Percentiles rank a stretch among this genome's conserved stretches.
phyloP scores from a whole-genome alignment of 805 yeast species.

The Clavispora phyllophila region DNA sequence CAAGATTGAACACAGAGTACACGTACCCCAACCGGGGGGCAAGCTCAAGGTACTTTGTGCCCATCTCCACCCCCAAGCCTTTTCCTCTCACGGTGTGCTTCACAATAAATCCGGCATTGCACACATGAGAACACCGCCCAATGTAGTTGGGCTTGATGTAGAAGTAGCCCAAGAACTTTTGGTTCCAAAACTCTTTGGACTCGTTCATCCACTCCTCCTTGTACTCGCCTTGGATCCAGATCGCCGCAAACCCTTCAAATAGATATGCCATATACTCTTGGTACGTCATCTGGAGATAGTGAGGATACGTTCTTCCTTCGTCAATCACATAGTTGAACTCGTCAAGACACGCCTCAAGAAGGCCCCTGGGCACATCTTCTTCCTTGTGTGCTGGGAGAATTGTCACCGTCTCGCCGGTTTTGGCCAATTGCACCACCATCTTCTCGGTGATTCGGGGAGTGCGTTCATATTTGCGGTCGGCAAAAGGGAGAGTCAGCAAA shows the following conservation, averaged over 20 bases:
- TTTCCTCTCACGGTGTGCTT: conserved; percentile 53
- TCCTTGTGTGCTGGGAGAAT: conserved; percentile 53
- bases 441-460: conserved; percentile 32
- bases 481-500: conserved; percentile 26
- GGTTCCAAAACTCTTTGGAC: conserved; percentile 40
- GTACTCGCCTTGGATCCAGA: conserved; percentile 45
- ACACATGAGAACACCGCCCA: conserved; percentile 80
- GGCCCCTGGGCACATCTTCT: conserved; percentile 44
- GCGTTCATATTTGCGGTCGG: conserved; percentile 20
- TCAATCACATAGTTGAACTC: conserved; percentile 64
- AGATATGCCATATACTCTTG: conserved; percentile 61
- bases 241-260: conserved; percentile 61
- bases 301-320: conserved; percentile 75
- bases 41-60: conserved; percentile 58
- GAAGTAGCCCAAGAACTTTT: conserved; percentile 61
- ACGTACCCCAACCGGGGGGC: conserved; percentile 78
- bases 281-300: conserved; percentile 32
- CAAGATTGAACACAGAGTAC: conserved; percentile 83
- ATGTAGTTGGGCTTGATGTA: conserved; percentile 82
- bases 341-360: conserved; percentile 42
- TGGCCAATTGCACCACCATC: conserved; percentile 36
- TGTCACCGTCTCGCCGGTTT: conserved; percentile 44
- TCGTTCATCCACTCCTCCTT: conserved; percentile 26
- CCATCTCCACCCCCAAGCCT: conserved; percentile 68
- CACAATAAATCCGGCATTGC: conserved; percentile 86